phyloP scores from a whole-genome alignment of 768 basidiomycete species.

The Mycena crocata region DNA sequence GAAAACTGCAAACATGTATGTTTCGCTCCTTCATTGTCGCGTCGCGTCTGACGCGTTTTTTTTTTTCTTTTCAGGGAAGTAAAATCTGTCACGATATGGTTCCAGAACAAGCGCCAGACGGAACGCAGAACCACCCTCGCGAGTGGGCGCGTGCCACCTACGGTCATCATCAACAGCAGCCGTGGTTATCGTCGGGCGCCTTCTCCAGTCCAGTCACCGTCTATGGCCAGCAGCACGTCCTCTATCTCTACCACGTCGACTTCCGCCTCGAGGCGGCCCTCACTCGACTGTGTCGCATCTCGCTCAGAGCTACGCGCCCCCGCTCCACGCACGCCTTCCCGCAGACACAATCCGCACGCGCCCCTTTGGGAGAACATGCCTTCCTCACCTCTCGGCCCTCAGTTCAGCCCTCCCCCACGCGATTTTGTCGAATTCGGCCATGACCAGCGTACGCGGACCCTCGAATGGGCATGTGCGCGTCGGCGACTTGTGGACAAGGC shows the following conservation, averaged over 20 bases:
- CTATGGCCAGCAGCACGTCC: constrained; percentile 43
- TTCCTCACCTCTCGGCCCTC: constrained; percentile 69
- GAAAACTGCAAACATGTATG: constrained; percentile 72
- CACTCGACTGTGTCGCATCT: constrained; percentile 71
- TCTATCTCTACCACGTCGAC: constrained; percentile 41
- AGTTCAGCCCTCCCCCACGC: constrained; percentile 62
- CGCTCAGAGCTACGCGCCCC: constrained; percentile 60
- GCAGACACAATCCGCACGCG: constrained; percentile 48
- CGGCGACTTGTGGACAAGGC: constrained; percentile 62
- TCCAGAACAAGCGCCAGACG: constrained; percentile 84
- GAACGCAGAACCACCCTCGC: constrained; percentile 67
- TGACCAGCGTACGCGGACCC: constrained; percentile 61
- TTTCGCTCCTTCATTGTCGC: constrained; percentile 29
- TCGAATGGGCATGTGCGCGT: constrained; percentile 84
- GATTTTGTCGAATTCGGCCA: constrained; percentile 62
- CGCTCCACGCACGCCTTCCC: constrained; percentile 55
- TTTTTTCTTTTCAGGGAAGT: constrained; percentile 59
- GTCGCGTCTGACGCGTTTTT: constrained; percentile 34
- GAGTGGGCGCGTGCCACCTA: constrained; percentile 42
- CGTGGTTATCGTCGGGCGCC: constrained; percentile 42
- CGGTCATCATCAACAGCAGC: constrained; percentile 47
- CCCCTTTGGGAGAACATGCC: constrained; percentile 69
- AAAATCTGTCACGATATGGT: constrained; percentile 84
- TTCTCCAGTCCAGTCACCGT: constrained; percentile 37
- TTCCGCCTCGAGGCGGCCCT: constrained; percentile 49